Base-by-base conservation (phyloP, 2,329 filamentous ascomycete genomes). In the Colletotrichum melonis region DNA sequence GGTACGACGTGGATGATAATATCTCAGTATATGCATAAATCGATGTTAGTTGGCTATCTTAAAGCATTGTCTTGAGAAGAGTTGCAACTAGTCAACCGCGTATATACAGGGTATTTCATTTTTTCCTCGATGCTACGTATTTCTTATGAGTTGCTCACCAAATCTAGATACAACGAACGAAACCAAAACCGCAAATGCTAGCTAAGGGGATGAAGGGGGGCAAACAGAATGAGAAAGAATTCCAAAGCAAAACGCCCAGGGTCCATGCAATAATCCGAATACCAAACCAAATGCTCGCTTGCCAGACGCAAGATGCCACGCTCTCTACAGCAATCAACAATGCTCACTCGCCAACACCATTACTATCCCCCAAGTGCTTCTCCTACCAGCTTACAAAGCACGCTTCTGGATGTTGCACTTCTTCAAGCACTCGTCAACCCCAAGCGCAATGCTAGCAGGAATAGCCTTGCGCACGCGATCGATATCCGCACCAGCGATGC, bases 381-480 rank as follows among this genome's bases (percentile, higher is more conserved):
- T 35, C 32, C 32, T 12, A 11, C 16, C 38, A 14, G 5, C 16
- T 12, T 52, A 73, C 30, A 71, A 16, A n/a, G 60, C 38, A 46
- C 71, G 71, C 67, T 71, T 73, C 71, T 78, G 70, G 49, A 86
- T 83, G 35, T 80, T 80, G 76, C 88, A 90, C 79, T 83, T 86
- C 70, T 81, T 79, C 73, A 89, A 75, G 77, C 88, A 90, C 30
- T 80, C 77, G 67, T 89, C 86, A 38, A 90, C 85, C 67, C 87
- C 87, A 46, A 84, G 78, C 5, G 88, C 88, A 67, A 90, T 82
- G 73, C 86, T 88, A 5, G 79, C 80, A 1, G 88, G 88, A 65
- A 87, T 85, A 32, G 78, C 70, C 1, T 78, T 75, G 76, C 82
- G 82, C 75, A 89, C 85, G 67, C 79, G 80, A 30, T 86, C 85